Evolutionary conservation across 805 yeast species (phyloP), one percentile per base, ranked within the genome.

Genomic region (Candida broadrunensis): DNA sequence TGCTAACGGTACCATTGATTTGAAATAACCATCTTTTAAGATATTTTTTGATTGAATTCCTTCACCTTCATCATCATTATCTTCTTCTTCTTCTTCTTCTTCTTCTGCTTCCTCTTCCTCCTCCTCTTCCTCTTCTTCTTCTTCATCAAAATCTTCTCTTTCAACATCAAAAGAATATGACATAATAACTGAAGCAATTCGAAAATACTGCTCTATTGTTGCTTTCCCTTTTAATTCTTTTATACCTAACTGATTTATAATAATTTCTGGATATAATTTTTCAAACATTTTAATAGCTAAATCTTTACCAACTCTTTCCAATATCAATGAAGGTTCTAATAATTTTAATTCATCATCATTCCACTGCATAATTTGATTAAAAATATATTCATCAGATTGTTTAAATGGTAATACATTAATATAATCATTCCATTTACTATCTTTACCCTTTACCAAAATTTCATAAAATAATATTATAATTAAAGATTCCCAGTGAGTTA

Each of bases 1-100:
- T 0, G 98, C 98, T 35, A 89, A 66, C 0, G 98, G 96, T 3
- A 90, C 88, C 96, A 93, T 84, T 0, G 95, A 83, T 57, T 90
- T 90, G 48, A 74, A 65, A 44, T 69, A 77, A 3, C 71, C 53
- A 37, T 65, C 72, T 9, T 45, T 37, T 29, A 24, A 27, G 18
- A 31, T 25, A 15, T 18, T 29, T 49, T 55, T n/a, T 46, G 52
- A n/a, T 47, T 48, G 4, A 17, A 42, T 49, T 6, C 50, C 49
- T 3, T 47, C 55, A 11, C 51, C 57, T 2, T 46, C 55, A 6
- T 51, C 54, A 2, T 37, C 42, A 8, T 25, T 43, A 23, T 46
- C 47, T 4, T 37, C 43, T 11, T 21, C 45, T 23, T 46, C 48
- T 9, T 39, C 43, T 9, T 37, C 39, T n/a, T 38, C 41, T 7